Evolutionary conservation across 2,329 filamentous ascomycete species (phyloP).

Genomic region (Sarocladium brachiariae): DNA sequence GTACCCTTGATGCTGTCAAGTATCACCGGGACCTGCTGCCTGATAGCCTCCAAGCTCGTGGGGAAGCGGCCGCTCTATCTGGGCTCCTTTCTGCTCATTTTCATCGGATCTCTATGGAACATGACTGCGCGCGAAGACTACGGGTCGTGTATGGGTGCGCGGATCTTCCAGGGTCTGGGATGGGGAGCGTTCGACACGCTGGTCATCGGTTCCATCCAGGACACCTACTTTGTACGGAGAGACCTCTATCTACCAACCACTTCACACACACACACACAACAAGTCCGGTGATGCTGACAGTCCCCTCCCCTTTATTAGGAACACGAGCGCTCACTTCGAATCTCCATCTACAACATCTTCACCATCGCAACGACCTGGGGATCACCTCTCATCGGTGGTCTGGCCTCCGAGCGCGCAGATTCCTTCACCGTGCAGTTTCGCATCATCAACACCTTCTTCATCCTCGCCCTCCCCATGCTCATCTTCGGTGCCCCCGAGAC

Average conservation of each 20-base stretch:
- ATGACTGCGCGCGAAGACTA: slow-evolving; percentile 34
- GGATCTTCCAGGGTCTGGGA: slow-evolving; percentile 49
- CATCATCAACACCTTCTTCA: slow-evolving; percentile 42
- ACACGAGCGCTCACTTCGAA: slow-evolving; percentile 41
- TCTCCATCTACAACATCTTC: slow-evolving; percentile 38
- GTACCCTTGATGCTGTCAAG: slow-evolving; percentile 45
- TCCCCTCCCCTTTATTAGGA: slow-evolving; percentile 37
- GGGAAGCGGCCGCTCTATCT: slow-evolving; percentile 51
- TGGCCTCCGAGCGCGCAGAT: slow-evolving; percentile 31
- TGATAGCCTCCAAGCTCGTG: slow-evolving; percentile 36
- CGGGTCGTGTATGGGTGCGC: slow-evolving; percentile 41
- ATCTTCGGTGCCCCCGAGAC: slow-evolving; percentile 46
- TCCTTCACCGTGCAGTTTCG: slow-evolving; percentile 44
- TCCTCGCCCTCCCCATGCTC: slow-evolving; percentile 39
- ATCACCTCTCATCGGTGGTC: slow-evolving; percentile 45
- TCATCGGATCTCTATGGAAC: slow-evolving; percentile 46
- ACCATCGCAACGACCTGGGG: slow-evolving; percentile 44
- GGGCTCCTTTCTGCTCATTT: slow-evolving; percentile 35
- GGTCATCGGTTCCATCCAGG: slow-evolving; percentile 44
- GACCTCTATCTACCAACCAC: neutral
- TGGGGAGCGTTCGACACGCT: slow-evolving; percentile 53
- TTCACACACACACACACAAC: no score
- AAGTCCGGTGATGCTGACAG: no score
- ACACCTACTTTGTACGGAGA: slow-evolving; percentile 47
- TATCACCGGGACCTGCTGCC: slow-evolving; percentile 34